Base-by-base conservation (phyloP, 2,329 filamentous ascomycete species). In the Ascochyta koolunga region DNA sequence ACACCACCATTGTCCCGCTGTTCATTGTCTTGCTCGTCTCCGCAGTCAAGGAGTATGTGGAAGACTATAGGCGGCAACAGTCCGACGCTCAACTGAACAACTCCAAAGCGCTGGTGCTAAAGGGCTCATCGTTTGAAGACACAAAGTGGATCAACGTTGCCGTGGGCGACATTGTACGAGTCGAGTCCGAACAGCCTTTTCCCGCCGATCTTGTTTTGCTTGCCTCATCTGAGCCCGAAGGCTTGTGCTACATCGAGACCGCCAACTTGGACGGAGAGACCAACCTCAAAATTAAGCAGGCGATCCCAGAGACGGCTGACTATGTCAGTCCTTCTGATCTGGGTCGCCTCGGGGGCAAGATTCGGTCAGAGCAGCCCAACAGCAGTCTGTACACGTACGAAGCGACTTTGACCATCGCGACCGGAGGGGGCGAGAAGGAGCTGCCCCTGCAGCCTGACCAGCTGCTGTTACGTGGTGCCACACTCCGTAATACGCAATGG, bases 351-450 rank as follows among this genome's bases (percentile, higher is more conserved):
- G 90, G 90, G 40, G 95, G 95, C 25, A 89, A 89, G 58, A 81
- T 99, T 65, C 89, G 91, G 66, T 98, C 93, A 1, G 95, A 99
- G 77, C 95, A 98, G 74, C 95, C 95, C 19, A 99, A 99, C 80
- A 97, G 92, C 79, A 98, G 93, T 76, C 80, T 99, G 31, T 99
- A 99, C 76, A 99, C 95, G 0, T 99, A 98, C 73, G 96, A 99
- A 77, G 95, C 93, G 33, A 97, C 93, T 1, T 75, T 99, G 73
- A 98, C 93, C 0, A 89, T 98, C 83, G 87, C 93, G 67, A 84
- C 89, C 39, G 92, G 93, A 37, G 93, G 93, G 16, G 91, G 92
- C 31, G 95, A 99, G 76, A 96, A 96, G 76, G 93, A 98, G 72
- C 78, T 98, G 42, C 83, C 96, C 1, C 77, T 99, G 49, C 90